Evolutionary conservation across 208 protist species (phyloP), one percentile per base, ranked within the genome.

Genomic region (Naegleria lovaniensis): DNA sequence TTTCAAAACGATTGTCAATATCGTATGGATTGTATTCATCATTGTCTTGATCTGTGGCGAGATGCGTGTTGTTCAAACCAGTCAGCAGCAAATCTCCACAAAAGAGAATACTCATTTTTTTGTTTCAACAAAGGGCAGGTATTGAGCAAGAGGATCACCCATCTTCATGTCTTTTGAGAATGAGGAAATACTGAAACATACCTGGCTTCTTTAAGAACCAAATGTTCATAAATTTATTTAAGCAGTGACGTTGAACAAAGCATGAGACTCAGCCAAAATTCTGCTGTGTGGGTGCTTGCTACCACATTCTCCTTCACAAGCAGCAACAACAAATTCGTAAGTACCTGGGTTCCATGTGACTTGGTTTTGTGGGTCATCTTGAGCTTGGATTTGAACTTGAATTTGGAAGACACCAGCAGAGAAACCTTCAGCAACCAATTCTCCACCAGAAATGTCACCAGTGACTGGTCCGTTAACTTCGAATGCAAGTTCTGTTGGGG

Each of bases 261-360:
- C 41, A 16, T 52, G 25, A n/a, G 90, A 58, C 40, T 84, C 90
- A 89, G 91, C 59, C 5, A 92, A 79, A 59, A 88, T 67, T 84
- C 67, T 90, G 52, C 90, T 83, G 90, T 94, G 88, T 52, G 92
- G 87, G 89, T 94, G 92, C 52, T 58, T 91, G 38, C 40, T 84
- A 33, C 92, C 92, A 87, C 92, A 94, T 67, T 92, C 36, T 33
- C 92, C 92, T 88, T 94, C 83, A 91, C 92, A 94, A 38, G 92
- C 79, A 90, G 92, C 83, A 16, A 88, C 29, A 51, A 86, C 75
- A 29, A 94, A 91, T n/a, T 40, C 38, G 88, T 94, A 94, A 13
- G 39, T 16, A 79, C 92, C 92, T 55, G 91, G 90, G 19, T 33
- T 25, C 51, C 90, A 94, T 38, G 83, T 52, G 58, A 92, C 88